Conservation (phyloP, 495 filamentous ascomycete genomes). For the Pseudomonodictys pantanalensis region DNA sequence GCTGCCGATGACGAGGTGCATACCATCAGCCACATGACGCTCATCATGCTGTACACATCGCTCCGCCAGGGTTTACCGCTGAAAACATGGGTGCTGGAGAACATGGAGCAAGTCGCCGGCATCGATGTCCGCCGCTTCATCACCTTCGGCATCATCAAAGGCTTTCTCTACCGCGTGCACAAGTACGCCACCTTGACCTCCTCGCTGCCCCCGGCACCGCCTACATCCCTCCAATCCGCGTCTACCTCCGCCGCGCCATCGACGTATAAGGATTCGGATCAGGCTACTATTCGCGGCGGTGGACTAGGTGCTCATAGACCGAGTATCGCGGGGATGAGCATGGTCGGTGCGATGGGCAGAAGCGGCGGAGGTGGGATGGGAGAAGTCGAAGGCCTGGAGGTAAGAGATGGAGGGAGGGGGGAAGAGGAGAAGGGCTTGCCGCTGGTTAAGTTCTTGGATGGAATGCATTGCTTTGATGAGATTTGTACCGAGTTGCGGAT, state of each 20-base stretch:
- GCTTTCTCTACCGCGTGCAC: constrained; percentile 90
- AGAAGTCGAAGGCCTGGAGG: constrained; percentile 14
- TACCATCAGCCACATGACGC: constrained; percentile 48
- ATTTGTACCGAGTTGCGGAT: constrained; percentile 75
- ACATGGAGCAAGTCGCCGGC: constrained; percentile 62
- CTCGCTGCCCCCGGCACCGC: background rate
- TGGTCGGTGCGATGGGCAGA: background rate
- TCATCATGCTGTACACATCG: constrained; percentile 72
- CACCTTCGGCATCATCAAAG: constrained; percentile 94
- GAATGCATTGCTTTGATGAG: constrained; percentile 82
- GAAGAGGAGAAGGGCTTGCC: constrained; percentile 27
- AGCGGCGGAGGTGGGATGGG: background rate
- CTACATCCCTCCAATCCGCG: constrained; percentile 33
- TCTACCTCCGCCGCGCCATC: background rate
- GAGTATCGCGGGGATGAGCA: background rate
- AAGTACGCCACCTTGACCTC: constrained; percentile 70
- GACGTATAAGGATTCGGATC: background rate
- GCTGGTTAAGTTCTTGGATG: constrained; percentile 71
- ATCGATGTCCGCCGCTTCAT: constrained; percentile 89
- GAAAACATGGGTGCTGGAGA: constrained; percentile 73
- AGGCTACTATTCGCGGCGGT: background rate
- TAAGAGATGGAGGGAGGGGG: constrained; percentile 6
- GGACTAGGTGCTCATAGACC: background rate
- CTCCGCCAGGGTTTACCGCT: constrained; percentile 75
- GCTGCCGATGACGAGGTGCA: constrained; percentile 30